These are phyloP conservation scores for Wakefieldia striispora DNA, from an alignment of 768 basidiomycete species.

Conservation along the genomic window DNA sequence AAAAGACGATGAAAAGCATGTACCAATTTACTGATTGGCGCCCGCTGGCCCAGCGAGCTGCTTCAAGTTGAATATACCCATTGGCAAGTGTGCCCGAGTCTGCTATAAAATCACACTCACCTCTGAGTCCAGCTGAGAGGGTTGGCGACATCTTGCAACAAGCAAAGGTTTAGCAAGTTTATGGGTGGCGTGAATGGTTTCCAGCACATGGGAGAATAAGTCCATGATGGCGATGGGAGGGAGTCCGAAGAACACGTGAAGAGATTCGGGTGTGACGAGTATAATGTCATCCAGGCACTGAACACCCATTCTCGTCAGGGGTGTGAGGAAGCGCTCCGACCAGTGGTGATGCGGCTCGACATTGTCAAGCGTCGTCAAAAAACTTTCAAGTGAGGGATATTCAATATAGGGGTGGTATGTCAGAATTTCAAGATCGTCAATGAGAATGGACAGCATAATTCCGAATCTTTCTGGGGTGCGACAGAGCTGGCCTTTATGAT, in stretches of 20 bases:
- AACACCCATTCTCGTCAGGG: background rate
- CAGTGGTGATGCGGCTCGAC: background rate
- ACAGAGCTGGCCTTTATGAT: no score
- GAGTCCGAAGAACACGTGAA: background rate
- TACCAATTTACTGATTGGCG: no score
- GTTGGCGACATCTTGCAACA: no score
- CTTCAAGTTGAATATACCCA: no score
- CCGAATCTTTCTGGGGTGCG: no score
- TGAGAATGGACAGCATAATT: no score
- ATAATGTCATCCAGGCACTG: background rate
- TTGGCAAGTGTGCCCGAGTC: no score
- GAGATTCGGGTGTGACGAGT: background rate
- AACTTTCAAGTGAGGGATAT: background rate
- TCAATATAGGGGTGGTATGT: background rate
- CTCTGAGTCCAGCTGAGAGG: no score
- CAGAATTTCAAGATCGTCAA: background rate
- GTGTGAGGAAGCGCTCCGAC: slow-evolving; percentile 1
- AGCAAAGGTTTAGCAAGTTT: background rate
- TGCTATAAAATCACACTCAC: no score
- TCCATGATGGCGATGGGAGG: slow-evolving; percentile 1
- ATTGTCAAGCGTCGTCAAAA: background rate
- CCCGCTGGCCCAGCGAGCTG: no score
- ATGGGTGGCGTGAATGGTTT: background rate
- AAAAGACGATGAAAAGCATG: no score
- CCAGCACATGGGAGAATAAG: background rate